Conservation (phyloP, 2,329 filamentous ascomycete species). For the Juglanconis oblonga region DNA sequence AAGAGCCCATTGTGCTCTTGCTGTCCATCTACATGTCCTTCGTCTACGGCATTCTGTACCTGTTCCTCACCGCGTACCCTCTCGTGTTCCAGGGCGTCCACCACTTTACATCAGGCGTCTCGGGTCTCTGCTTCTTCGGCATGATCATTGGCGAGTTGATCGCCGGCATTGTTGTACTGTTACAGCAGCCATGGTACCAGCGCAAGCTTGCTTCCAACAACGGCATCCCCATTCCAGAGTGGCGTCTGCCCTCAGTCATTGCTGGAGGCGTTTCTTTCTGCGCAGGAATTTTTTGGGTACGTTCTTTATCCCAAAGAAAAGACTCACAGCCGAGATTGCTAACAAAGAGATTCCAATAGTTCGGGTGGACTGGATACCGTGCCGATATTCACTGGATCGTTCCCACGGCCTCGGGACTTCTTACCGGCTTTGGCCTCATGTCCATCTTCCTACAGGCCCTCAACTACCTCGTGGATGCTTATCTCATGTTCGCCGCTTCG, state of each 20-base stretch:
- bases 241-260: slow-evolving; percentile 63
- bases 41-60: slow-evolving; percentile 74
- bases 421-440: slow-evolving; percentile 74
- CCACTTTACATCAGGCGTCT: slow-evolving; percentile 64
- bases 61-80: slow-evolving; percentile 82
- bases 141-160: slow-evolving; percentile 73
- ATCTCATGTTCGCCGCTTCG: slow-evolving; percentile 71
- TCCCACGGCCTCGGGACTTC: slow-evolving; percentile 58
- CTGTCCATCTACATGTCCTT: slow-evolving; percentile 72
- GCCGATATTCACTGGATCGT: slow-evolving; percentile 61
- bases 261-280: slow-evolving; percentile 59
- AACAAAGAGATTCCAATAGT: slow-evolving; percentile 29
- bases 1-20: slow-evolving; percentile 66
- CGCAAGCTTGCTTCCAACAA: slow-evolving; percentile 67
- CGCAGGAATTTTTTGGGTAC: slow-evolving; percentile 64
- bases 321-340: background rate
- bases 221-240: slow-evolving; percentile 62
- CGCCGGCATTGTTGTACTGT: slow-evolving; percentile 61
- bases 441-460: slow-evolving; percentile 78
- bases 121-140: slow-evolving; percentile 80
- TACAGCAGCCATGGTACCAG: slow-evolving; percentile 64
- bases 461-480: slow-evolving; percentile 78
- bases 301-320: background rate
- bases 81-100: slow-evolving; percentile 76
- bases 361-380: slow-evolving; percentile 68